Evolutionary conservation across 805 yeast species (phyloP), one percentile per base, ranked within the genome.

Genomic region (Metschnikowia rubicola): DNA sequence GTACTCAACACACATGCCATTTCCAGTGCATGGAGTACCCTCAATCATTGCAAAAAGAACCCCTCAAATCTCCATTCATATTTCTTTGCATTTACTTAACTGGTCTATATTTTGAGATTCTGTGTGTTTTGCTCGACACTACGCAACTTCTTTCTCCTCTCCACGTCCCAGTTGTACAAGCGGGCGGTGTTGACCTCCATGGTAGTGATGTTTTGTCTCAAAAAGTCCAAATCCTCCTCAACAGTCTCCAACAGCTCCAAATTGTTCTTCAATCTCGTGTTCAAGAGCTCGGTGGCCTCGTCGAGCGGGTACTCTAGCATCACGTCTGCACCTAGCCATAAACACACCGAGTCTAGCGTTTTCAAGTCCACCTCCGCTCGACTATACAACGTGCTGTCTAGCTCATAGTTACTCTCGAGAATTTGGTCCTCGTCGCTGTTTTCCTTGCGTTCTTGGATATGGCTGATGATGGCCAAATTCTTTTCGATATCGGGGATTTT

Each of bases 261-360:
- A 12, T 96, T 90, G 31, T 79, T 78, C 11, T 65, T 64, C 51
- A 91, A 75, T 63, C 92, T 81, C 34, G 75, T 74, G 10, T 71
- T 60, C 46, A 94, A 70, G 56, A 94, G 73, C 32, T 74, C 83
- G 40, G 83, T 77, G 2, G 99, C 99, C 64, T 94, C 99, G 34
- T 79, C 86, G 26, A 89, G 71, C 11, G 96, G 91, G 61, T 92
- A 94, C 63, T 94, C 98, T 61, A 94, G 74, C 98, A 94, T 92
- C 8, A 92, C 91, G 57, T 90, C 96, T 0, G 99, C 99, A 10
- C 99, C 99, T n/a, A 94, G 75, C 99, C 99, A 94, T 40, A 94
- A 73, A 53, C 82, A 82, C 1, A 94, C 98, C 2, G 70, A 64
- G 26, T 78, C 66, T 43, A 77, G 62, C 29, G 77, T 78, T 32